Conservation (phyloP, 129 eudicot genomes). For the Dittrichia graveolens region DNA sequence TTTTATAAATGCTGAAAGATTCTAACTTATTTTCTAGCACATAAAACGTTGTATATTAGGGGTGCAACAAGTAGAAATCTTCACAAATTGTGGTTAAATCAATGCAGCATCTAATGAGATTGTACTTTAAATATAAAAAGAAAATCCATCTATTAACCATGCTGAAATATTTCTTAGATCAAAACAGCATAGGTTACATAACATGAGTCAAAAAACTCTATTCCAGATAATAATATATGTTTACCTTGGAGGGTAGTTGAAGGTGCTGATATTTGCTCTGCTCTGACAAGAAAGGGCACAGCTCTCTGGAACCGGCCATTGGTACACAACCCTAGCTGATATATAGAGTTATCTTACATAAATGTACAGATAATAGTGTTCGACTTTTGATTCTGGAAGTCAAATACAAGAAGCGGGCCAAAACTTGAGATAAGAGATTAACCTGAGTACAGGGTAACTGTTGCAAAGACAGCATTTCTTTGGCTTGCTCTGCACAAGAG, state of each 20-base stretch:
- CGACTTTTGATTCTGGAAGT: background rate
- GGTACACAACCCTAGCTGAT: slow-evolving; percentile 57
- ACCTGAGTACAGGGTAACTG: slow-evolving; percentile 64
- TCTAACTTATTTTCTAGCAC: background rate
- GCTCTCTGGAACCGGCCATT: slow-evolving; percentile 46
- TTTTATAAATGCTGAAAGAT: background rate
- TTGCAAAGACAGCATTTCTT: slow-evolving; percentile 57
- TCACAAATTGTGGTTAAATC: background rate
- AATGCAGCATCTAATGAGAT: background rate
- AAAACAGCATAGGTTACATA: slow-evolving; percentile 14
- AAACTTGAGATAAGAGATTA: slow-evolving; percentile 19
- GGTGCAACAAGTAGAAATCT: background rate
- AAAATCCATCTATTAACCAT: background rate
- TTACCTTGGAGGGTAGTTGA: slow-evolving; percentile 53
- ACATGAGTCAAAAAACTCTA: slow-evolving; percentile 10
- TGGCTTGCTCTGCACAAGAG: slow-evolving; percentile 27
- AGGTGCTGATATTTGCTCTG: slow-evolving; percentile 56
- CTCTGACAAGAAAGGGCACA: slow-evolving; percentile 47
- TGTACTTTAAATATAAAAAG: background rate
- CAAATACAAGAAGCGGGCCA: slow-evolving; percentile 3
- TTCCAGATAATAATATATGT: slow-evolving; percentile 2
- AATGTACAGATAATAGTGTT: slow-evolving; percentile 10
- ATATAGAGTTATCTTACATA: slow-evolving; percentile 35
- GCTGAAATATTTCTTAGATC: background rate
- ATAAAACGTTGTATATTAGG: background rate